Evolutionary conservation across 2,329 filamentous ascomycete genomes (phyloP), one percentile per base, ranked within the genome.

Genomic region (Diaporthe humulicola): DNA sequence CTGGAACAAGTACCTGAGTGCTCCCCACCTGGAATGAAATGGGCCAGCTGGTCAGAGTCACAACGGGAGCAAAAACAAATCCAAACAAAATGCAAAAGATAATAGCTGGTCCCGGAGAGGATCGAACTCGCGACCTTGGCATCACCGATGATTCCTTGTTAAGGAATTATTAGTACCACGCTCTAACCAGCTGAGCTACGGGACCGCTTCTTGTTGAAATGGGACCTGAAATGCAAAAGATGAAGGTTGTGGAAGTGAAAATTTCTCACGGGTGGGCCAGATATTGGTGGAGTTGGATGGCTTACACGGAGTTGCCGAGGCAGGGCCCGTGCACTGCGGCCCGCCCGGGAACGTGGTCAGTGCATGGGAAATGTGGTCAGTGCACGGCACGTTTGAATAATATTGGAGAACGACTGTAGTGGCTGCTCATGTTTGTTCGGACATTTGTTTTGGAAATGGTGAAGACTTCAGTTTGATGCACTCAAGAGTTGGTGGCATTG

Each of bases 161-260:
- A 5, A 25, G 50, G 40, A 67, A 54, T 36, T 74, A 74, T 74
- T 74, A 74, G 73, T 74, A 74, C 73, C 58, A 74, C 73, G 73
- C 73, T 72, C 73, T 74, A 54, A 74, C 73, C 73, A 74, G 50
- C 69, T 74, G 73, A 74, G 73, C 73, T 73, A 74, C 73, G 69
- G 73, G 73, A 74, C 73, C 73, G 28, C 7, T 33, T 71, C 22
- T 54, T 69, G 48, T 69, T 69, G 64, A 40, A 54, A 1, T 25
- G 30, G 1, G 15, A 12, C 1, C 0, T 1, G 0, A 52, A 33
- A 30, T 5, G 3, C 7, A 7, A 2, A 10, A 5, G 0, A 19
- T 69, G n/a, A 19, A 0, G 45, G 15, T 58, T 38, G 64, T 22
- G 14, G 7, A 7, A 25, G 17, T 67, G 22, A 38, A 67, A 67